A percentile compares a stretch with the other conserved stretches of the same genome.
These are phyloP conservation scores for Aureobasidium mangrovei DNA, from an alignment of 2,329 filamentous ascomycete genomes.

Conservation along the genomic window DNA sequence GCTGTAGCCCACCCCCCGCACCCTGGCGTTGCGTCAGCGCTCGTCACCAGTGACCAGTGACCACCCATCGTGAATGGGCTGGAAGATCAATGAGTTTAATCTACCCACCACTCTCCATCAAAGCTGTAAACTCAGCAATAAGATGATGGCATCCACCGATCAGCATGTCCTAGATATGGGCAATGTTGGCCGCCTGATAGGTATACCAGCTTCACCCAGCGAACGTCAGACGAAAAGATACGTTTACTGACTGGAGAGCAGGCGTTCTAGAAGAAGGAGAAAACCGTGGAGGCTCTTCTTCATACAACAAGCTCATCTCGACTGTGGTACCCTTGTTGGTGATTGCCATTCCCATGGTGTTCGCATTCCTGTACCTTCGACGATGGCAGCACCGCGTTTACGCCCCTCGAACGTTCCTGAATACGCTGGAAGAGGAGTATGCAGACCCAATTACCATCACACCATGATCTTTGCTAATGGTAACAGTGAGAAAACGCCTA, in stretches of 20 bases:
- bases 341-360: constrained; percentile 36
- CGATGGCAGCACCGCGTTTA: constrained; percentile 35
- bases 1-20: too few species aligned
- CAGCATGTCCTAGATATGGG: background rate
- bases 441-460: background rate
- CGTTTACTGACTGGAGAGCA: background rate
- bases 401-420: constrained; percentile 23
- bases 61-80: background rate
- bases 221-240: too few species aligned
- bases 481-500: constrained; percentile 39
- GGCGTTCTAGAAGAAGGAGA: constrained; percentile 1
- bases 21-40: constrained; percentile 2
- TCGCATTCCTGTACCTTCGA: constrained; percentile 39
- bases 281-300: constrained; percentile 6
- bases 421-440: constrained; percentile 15
- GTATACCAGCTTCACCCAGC: background rate
- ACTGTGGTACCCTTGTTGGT: constrained; percentile 41
- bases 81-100: background rate
- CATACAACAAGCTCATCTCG: constrained; percentile 29
- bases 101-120: background rate
- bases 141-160: background rate
- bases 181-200: background rate
- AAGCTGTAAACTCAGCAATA: background rate
- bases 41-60: constrained; percentile 5
- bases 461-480: constrained; percentile 8